A percentile compares a stretch with the other conserved stretches of the same genome.
These are phyloP conservation scores for Madurella mycetomatis DNA, from an alignment of 2,329 filamentous ascomycete species.

Conservation along the genomic window DNA sequence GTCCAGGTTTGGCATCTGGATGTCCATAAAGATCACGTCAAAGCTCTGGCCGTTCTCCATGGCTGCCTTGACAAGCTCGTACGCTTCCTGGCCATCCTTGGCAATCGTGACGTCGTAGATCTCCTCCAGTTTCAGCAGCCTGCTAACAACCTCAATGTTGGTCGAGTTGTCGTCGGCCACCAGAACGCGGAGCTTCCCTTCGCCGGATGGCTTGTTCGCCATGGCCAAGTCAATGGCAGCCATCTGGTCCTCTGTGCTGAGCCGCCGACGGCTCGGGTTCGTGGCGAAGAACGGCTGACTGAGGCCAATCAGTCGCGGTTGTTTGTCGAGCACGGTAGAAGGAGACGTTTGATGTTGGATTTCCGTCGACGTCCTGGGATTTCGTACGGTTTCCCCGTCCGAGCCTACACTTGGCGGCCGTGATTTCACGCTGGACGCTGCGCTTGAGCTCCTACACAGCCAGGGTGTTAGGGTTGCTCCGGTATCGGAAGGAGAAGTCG, in stretches of 20 bases:
- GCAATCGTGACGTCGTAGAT: constrained; percentile 87
- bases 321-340: constrained; percentile 52
- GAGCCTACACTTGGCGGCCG: constrained; percentile 45
- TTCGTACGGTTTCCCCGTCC: constrained; percentile 35
- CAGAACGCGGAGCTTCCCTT: constrained; percentile 68
- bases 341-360: constrained; percentile 26
- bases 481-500: not conserved
- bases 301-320: constrained; percentile 76
- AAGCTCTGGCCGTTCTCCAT: constrained; percentile 71
- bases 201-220: constrained; percentile 50
- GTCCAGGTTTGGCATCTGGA: constrained; percentile 92
- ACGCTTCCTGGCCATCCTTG: constrained; percentile 80
- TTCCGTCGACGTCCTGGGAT: constrained; percentile 27
- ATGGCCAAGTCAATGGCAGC: constrained; percentile 62
- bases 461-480: constrained; percentile 1
- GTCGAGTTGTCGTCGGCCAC: constrained; percentile 70
- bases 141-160: constrained; percentile 55
- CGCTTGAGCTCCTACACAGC: constrained; percentile 44
- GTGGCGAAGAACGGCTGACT: constrained; percentile 75
- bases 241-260: constrained; percentile 54
- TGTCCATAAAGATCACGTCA: constrained; percentile 93
- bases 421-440: constrained; percentile 51
- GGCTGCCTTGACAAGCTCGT: constrained; percentile 75
- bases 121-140: constrained; percentile 69
- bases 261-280: constrained; percentile 32